These are phyloP conservation scores for Clarkia xantiana DNA, from an alignment of 345 rosid species.

Conservation along the genomic window DNA sequence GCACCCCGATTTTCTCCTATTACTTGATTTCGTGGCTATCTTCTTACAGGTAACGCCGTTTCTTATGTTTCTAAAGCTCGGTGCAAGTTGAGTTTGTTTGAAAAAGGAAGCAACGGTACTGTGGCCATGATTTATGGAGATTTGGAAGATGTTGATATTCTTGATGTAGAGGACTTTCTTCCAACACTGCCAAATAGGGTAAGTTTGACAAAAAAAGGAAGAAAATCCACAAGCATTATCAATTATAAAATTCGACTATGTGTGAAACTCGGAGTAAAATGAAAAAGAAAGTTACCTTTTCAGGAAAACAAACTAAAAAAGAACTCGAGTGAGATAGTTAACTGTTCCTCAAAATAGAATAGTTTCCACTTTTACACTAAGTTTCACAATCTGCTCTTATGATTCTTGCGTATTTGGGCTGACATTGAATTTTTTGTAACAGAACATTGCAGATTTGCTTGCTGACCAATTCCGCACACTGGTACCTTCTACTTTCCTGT, in stretches of 20 bases:
- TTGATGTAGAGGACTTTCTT: constrained; percentile 55
- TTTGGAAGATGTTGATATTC: constrained; percentile 50
- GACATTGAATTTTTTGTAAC: constrained; percentile 21
- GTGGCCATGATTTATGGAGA: constrained; percentile 82
- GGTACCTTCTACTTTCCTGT: constrained; percentile 31
- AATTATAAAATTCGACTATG: too few relatives aligned
- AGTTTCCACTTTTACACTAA: too few relatives aligned
- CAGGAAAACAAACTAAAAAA: too few relatives aligned
- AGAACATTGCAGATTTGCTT: constrained; percentile 86
- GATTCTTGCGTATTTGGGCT: constrained; percentile 11
- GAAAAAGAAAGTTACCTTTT: too few relatives aligned
- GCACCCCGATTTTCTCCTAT: background rate
- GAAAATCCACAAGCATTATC: too few relatives aligned
- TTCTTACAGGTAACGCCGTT: constrained; percentile 28
- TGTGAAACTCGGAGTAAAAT: too few relatives aligned
- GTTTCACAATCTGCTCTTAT: background rate
- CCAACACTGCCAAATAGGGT: constrained; percentile 72
- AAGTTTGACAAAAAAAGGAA: constrained; percentile 12
- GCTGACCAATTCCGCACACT: constrained; percentile 45
- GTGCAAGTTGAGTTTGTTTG: constrained; percentile 54
- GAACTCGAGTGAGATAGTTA: too few relatives aligned
- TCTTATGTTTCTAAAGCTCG: constrained; percentile 27
- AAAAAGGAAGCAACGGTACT: constrained; percentile 72
- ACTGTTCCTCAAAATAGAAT: too few relatives aligned
- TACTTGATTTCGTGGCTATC: background rate